Conservation (phyloP, 2,329 filamentous ascomycete genomes). For the Alternaria postmessia region DNA sequence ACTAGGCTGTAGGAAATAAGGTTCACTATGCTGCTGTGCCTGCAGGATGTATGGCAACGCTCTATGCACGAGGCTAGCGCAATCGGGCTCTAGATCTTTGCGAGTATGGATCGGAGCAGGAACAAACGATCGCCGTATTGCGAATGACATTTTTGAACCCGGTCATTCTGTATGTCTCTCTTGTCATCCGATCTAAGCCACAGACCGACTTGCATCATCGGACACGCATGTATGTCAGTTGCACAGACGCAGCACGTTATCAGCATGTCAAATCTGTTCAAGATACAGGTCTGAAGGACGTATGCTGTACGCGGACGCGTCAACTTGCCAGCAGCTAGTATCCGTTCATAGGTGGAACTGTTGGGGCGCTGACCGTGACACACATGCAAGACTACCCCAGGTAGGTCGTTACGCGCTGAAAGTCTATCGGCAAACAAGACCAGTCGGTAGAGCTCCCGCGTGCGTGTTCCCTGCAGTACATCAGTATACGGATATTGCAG, state of each 20-base stretch:
- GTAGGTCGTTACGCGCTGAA: constrained; percentile 19
- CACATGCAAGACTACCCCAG: constrained; percentile 29
- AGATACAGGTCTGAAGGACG: constrained; percentile 22
- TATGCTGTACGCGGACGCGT: constrained; percentile 34
- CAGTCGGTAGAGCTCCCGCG: constrained; percentile 21
- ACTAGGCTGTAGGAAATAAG: constrained; percentile 20
- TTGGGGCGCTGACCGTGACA: constrained; percentile 39
- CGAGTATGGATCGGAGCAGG: neutral
- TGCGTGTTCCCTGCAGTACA: constrained; percentile 8
- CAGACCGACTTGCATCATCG: constrained; percentile 36
- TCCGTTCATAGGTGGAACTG: constrained; percentile 38
- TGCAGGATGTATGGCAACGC: constrained; percentile 21
- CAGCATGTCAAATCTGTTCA: constrained; percentile 22
- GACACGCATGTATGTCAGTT: constrained; percentile 14
- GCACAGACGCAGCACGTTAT: constrained; percentile 36
- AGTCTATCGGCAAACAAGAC: constrained; percentile 19
- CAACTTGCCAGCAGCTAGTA: constrained; percentile 35
- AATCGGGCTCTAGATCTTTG: neutral
- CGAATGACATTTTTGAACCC: neutral
- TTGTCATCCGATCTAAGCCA: constrained; percentile 35
- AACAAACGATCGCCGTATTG: neutral
- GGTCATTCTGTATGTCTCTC: neutral
- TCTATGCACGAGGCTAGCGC: constrained; percentile 13
- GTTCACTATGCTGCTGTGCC: constrained; percentile 26
- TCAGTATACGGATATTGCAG: constrained; percentile 10